Base-by-base conservation (phyloP, 139 green algal species). In the Chlamydomonas sp. region DNA sequence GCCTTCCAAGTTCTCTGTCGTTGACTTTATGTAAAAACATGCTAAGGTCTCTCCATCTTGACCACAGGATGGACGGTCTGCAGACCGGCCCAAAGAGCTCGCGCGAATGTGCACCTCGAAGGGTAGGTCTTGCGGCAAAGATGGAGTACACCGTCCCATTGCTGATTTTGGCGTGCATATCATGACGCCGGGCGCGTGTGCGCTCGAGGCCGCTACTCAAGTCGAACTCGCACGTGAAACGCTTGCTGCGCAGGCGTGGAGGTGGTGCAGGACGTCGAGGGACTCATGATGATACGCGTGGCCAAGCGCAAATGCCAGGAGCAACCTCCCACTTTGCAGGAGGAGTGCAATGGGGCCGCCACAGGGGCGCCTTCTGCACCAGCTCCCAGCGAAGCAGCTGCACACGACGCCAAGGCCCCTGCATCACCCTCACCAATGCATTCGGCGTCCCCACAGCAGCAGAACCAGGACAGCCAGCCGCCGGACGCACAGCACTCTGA, bases 241-340 rank as follows among this genome's bases (percentile, higher is more conserved):
- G 10, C 66, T 72, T 72, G 66, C 10, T 81, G 59, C 7, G 20
- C 81, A 86, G 81, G 81, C 14, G 73, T 64, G 9, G 81, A 86
- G 20, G n/a, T 86, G 16, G 81, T 86, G 18, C 2, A 49, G 31
- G 31, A 86, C 3, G 81, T 79, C 9, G 20, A 79, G 4, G 49
- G 61, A 0, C 63, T 86, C 61, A 71, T 15, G 20, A 74, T 86
- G 60, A 63, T 79, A 3, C 69, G 81, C 31, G 31, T 49, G 31
- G 31, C 31, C 0, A 86, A 80, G 71, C 60, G 71, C 10, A 72
- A 79, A n/a, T 59, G 49, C 2, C 18, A 10, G 69, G 69, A 76
- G 4, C 4, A 4, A 2, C 18, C 2, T 18, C 17, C 18, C 6
- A 4, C 17, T 4, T 4, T 8, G 69, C 18, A 5, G 18, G 14